Evolutionary conservation across 768 basidiomycete genomes (phyloP).

Genomic region (Podaxis pistillaris): DNA sequence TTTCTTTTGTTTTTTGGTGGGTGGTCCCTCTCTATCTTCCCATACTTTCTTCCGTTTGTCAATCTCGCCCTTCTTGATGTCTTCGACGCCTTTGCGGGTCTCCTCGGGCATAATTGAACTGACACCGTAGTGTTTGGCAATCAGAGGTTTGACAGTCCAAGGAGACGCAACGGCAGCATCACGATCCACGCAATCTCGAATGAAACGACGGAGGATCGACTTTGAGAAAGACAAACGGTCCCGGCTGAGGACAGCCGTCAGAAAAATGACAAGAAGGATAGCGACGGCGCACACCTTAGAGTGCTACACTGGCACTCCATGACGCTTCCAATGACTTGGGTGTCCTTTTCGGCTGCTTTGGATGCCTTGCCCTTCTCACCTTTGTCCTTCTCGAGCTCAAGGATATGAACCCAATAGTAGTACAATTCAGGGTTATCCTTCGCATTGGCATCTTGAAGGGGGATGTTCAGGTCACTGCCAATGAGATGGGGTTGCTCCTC

Average conservation of each 20-base stretch:
- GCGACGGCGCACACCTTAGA: slow-evolving; percentile 61
- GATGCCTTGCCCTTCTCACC: slow-evolving; percentile 55
- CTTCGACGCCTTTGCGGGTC: slow-evolving; percentile 74
- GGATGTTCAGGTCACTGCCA: slow-evolving; percentile 76
- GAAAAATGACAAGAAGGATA: slow-evolving; percentile 2
- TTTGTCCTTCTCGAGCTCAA: slow-evolving; percentile 74
- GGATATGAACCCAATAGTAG: slow-evolving; percentile 83
- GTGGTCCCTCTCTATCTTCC: slow-evolving; percentile 85
- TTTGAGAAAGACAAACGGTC: slow-evolving; percentile 96
- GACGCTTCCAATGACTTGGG: slow-evolving; percentile 68
- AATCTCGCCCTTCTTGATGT: slow-evolving; percentile 81
- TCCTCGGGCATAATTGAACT: slow-evolving; percentile 85
- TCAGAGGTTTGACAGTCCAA: slow-evolving; percentile 88
- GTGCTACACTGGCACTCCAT: slow-evolving; percentile 80
- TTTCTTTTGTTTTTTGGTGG: slow-evolving; percentile 81
- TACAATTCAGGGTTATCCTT: slow-evolving; percentile 82
- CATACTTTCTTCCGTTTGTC: slow-evolving; percentile 91
- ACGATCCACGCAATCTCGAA: slow-evolving; percentile 92
- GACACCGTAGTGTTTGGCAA: slow-evolving; percentile 85
- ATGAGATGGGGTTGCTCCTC: slow-evolving; percentile 64
- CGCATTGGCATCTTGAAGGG: slow-evolving; percentile 64
- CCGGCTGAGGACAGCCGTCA: slow-evolving; percentile 51
- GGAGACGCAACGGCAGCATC: slow-evolving; percentile 92
- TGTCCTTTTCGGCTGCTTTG: slow-evolving; percentile 53
- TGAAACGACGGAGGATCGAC: slow-evolving; percentile 93